Conservation (phyloP, 2,329 filamentous ascomycete genomes). For the Whalleya microplaca region DNA sequence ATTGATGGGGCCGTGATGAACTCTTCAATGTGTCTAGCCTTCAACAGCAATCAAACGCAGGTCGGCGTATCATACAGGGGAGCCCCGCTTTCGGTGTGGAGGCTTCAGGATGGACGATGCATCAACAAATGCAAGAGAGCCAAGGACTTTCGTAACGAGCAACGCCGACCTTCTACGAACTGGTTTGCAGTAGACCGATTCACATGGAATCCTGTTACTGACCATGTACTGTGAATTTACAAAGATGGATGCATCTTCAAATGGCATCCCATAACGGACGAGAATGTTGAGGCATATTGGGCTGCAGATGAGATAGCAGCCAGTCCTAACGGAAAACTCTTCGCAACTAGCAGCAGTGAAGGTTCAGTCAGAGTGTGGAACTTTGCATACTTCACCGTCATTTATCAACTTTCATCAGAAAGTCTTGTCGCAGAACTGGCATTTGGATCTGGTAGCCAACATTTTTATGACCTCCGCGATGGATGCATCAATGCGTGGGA, state of each 20-base stretch:
- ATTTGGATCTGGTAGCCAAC: slow-evolving; percentile 25
- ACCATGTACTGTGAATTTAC: slow-evolving; percentile 29
- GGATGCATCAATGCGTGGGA: slow-evolving; percentile 31
- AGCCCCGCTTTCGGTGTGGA: slow-evolving; percentile 5
- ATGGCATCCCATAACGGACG: slow-evolving; percentile 15
- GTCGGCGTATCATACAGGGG: slow-evolving; percentile 7
- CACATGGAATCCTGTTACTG: slow-evolving; percentile 27
- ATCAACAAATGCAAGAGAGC: slow-evolving; percentile 10
- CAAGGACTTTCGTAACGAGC: neutral
- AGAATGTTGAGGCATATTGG: too few species aligned
- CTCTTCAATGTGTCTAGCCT: slow-evolving; percentile 1
- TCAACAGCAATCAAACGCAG: slow-evolving; percentile 1
- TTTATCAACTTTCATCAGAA: slow-evolving; percentile 26
- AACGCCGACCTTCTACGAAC: slow-evolving; percentile 4
- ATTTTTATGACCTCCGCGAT: slow-evolving; percentile 27
- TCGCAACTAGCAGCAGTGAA: slow-evolving; percentile 17
- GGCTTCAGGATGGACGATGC: neutral
- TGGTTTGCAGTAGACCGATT: slow-evolving; percentile 10
- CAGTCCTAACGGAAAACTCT: slow-evolving; percentile 23
- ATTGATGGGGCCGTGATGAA: too few species aligned
- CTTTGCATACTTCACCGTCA: slow-evolving; percentile 13
- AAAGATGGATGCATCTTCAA: slow-evolving; percentile 31
- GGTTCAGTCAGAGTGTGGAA: slow-evolving; percentile 26
- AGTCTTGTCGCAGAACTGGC: slow-evolving; percentile 17
- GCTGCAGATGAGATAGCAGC: slow-evolving; percentile 4